A percentile compares a stretch with the other conserved stretches of the same genome.
These are phyloP conservation scores for Cetradonia linearis DNA, from an alignment of 495 filamentous ascomycete genomes.

Conservation along the genomic window DNA sequence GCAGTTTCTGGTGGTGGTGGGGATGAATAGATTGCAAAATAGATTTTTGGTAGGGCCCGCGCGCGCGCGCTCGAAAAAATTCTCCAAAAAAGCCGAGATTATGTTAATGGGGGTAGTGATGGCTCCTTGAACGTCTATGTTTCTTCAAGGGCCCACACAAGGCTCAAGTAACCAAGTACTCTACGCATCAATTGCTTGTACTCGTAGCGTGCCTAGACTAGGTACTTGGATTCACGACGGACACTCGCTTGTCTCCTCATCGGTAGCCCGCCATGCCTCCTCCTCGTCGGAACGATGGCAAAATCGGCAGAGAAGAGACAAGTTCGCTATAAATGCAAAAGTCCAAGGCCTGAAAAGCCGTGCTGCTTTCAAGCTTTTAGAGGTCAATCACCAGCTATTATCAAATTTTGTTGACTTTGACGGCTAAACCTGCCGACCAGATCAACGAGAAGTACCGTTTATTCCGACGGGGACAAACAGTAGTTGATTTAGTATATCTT, in stretches of 20 bases:
- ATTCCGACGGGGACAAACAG: constrained; percentile 68
- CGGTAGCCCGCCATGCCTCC: background rate
- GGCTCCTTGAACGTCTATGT: constrained; percentile 12
- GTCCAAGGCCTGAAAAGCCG: constrained; percentile 73
- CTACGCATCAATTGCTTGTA: background rate
- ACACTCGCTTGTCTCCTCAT: background rate
- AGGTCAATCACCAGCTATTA: constrained; percentile 37
- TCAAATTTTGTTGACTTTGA: background rate
- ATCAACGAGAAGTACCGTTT: constrained; percentile 72
- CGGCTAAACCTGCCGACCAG: constrained; percentile 30
- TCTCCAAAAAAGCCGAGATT: no score
- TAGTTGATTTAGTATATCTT: constrained; percentile 68
- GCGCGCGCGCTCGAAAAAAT: no score
- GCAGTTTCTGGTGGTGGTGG: no score
- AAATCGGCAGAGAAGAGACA: constrained; percentile 60
- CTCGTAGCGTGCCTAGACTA: background rate
- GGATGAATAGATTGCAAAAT: no score
- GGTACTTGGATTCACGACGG: background rate
- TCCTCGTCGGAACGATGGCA: constrained; percentile 72
- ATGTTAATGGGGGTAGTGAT: no score
- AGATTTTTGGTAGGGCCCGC: no score
- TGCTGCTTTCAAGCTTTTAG: constrained; percentile 84
- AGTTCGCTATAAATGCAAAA: constrained; percentile 57
- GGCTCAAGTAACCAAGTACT: background rate
- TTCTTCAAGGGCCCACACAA: constrained; percentile 8